A percentile compares a stretch with the other conserved stretches of the same genome.
Conservation (phyloP, 768 basidiomycete species). For the Scleroderma citrinum region DNA sequence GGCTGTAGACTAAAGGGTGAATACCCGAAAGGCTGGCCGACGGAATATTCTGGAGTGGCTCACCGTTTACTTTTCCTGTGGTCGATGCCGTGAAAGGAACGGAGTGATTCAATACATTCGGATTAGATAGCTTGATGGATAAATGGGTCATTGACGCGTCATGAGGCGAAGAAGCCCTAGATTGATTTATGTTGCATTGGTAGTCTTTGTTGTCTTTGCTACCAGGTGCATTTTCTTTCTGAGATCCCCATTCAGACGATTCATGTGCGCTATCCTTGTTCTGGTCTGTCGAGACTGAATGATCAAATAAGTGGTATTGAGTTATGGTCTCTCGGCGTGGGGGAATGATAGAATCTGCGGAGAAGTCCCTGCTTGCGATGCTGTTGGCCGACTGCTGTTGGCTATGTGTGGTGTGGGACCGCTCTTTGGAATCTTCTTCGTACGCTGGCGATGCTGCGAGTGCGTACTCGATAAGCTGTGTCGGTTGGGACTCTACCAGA, state of each 20-base stretch:
- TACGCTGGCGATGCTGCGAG: conserved; percentile 24
- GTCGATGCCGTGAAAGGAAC: conserved; percentile 23
- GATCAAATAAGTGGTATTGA: conserved; percentile 42
- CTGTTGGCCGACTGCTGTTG: conserved; percentile 16
- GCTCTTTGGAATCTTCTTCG: conserved; percentile 9
- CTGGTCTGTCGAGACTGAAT: conserved; percentile 3
- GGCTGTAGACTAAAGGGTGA: conserved; percentile 23
- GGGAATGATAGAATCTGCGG: conserved; percentile 37
- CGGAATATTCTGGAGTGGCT: conserved; percentile 19
- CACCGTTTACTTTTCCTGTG: conserved; percentile 26
- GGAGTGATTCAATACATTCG: conserved; percentile 20
- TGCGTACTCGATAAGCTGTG: conserved; percentile 45
- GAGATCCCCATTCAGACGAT: conserved; percentile 35
- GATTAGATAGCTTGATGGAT: conserved; percentile 21
- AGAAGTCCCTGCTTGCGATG: conserved; percentile 30
- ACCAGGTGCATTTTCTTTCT: conserved; percentile 42
- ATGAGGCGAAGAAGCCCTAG: conserved; percentile 20
- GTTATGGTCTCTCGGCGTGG: conserved; percentile 32
- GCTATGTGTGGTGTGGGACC: conserved; percentile 12
- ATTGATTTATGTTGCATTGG: conserved; percentile 3
- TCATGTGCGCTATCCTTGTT: conserved; percentile 17
- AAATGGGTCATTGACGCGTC: conserved; percentile 11
- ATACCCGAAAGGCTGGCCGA: conserved; percentile 15
- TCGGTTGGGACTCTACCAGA: conserved; percentile 46
- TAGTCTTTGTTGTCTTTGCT: conserved; percentile 15